Conservation (phyloP, 2,329 filamentous ascomycete species). For the Talaromyces rugulosus region DNA sequence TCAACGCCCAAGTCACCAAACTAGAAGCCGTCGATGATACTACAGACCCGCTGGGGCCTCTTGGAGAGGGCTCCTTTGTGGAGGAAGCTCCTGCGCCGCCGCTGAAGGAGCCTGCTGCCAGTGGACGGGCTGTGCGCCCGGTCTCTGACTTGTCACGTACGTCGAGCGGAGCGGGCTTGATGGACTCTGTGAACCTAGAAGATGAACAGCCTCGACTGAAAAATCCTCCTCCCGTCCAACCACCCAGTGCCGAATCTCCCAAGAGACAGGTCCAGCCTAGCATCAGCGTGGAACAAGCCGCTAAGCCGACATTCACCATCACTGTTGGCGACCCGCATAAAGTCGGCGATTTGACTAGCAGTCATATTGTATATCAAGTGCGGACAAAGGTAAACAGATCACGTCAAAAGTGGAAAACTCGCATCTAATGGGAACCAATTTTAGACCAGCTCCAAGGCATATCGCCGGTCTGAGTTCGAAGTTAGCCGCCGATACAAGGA, state of each 20-base stretch:
- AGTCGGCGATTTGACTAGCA: constrained; percentile 92
- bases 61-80: constrained; percentile 45
- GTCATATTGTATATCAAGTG: constrained; percentile 96
- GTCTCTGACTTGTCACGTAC: constrained; percentile 41
- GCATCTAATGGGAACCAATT: constrained; percentile 9
- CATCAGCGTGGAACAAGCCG: constrained; percentile 85
- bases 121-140: constrained; percentile 33
- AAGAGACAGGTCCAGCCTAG: constrained; percentile 64
- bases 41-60: constrained; percentile 58
- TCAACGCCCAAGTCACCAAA: constrained; percentile 57
- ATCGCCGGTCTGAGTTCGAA: constrained; percentile 85
- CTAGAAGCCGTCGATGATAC: constrained; percentile 61
- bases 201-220: constrained; percentile 64
- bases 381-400: constrained; percentile 68
- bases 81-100: constrained; percentile 57
- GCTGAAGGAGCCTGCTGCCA: constrained; percentile 52
- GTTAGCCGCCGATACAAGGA: constrained; percentile 93
- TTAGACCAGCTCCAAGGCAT: constrained; percentile 92
- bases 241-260: constrained; percentile 38
- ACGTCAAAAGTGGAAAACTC: background rate
- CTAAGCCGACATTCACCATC: constrained; percentile 87
- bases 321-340: constrained; percentile 95
- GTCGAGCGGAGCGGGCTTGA: constrained; percentile 48
- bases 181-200: constrained; percentile 67
- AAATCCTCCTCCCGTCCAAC: constrained; percentile 58